phyloP scores from a whole-genome alignment of 768 basidiomycete species.

The Phylloporus rhodoxanthus region DNA sequence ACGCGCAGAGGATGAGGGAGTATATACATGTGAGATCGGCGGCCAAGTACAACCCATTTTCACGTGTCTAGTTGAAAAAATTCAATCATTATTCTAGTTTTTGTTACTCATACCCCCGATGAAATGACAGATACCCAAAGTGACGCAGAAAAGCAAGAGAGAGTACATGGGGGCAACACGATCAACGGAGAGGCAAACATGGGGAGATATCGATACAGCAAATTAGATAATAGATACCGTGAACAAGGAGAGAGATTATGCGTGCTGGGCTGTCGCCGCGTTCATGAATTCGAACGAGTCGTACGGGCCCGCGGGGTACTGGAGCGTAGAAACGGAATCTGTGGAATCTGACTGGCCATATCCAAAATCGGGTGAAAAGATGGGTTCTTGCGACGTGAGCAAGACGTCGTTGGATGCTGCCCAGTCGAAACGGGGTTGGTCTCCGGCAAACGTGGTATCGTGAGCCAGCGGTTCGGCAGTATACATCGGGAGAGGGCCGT shows the following conservation, averaged over 20 bases:
- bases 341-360: slow-evolving; percentile 18
- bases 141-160: slow-evolving; percentile 14
- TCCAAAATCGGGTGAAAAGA: slow-evolving; percentile 14
- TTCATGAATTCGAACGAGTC: slow-evolving; percentile 30
- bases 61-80: neutral
- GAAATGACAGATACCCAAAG: slow-evolving; percentile 15
- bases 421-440: slow-evolving; percentile 13
- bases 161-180: slow-evolving; percentile 7
- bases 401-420: slow-evolving; percentile 6
- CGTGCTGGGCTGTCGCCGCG: slow-evolving; percentile 17
- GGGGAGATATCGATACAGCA: slow-evolving; percentile 26
- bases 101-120: neutral
- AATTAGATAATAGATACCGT: slow-evolving; percentile 19
- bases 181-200: neutral
- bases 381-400: slow-evolving; percentile 15
- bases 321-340: slow-evolving; percentile 11
- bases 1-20: slow-evolving; percentile 31
- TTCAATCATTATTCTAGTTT: neutral
- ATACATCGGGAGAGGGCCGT: slow-evolving; percentile 19
- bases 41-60: neutral
- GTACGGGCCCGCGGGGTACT: slow-evolving; percentile 17
- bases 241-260: slow-evolving; percentile 6
- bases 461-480: slow-evolving; percentile 9
- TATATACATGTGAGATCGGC: neutral
- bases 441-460: slow-evolving; percentile 14